Percentiles rank a stretch among this genome's conserved stretches.
These are phyloP conservation scores for Aaosphaeria pasadenensis DNA, from an alignment of 2,329 filamentous ascomycete genomes.

Conservation along the genomic window DNA sequence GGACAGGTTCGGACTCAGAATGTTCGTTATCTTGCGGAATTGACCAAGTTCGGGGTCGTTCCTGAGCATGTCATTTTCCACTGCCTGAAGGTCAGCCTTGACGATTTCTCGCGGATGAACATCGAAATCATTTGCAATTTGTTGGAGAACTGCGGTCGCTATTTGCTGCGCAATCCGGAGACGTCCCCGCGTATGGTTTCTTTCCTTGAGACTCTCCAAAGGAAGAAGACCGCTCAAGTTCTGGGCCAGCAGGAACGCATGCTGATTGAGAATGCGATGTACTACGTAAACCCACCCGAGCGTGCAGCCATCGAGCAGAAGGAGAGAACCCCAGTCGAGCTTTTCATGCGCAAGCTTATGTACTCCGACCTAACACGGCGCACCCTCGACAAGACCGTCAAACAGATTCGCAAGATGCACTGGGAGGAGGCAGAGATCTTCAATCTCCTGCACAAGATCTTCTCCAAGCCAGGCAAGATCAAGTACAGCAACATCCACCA, in stretches of 20 bases:
- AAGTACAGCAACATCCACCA: slow-evolving; percentile 97
- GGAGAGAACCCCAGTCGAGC: slow-evolving; percentile 87
- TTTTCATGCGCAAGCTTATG: slow-evolving; percentile 88
- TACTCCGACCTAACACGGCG: slow-evolving; percentile 93
- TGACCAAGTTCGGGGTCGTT: slow-evolving; percentile 97
- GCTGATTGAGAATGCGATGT: slow-evolving; percentile 96
- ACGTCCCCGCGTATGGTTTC: slow-evolving; percentile 90
- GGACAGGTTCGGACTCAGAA: slow-evolving; percentile 92
- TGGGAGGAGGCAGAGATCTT: slow-evolving; percentile 94
- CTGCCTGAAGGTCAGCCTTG: slow-evolving; percentile 93
- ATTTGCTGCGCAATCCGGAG: slow-evolving; percentile 86
- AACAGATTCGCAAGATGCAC: slow-evolving; percentile 90
- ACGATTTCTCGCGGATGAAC: slow-evolving; percentile 98
- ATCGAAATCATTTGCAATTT: slow-evolving; percentile 98
- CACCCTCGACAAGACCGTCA: slow-evolving; percentile 88
- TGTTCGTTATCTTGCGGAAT: slow-evolving; percentile 93
- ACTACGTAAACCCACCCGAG: slow-evolving; percentile 95
- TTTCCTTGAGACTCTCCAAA: slow-evolving; percentile 89
- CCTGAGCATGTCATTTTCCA: slow-evolving; percentile 99
- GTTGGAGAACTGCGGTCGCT: slow-evolving; percentile 93
- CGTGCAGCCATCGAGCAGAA: slow-evolving; percentile 94
- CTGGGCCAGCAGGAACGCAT: slow-evolving; percentile 95
- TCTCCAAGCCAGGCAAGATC: slow-evolving; percentile 93
- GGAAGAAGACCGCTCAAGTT: slow-evolving; percentile 94
- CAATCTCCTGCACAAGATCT: slow-evolving; percentile 78